These are phyloP conservation scores for Apiospora sp. DNA, from an alignment of 2,329 filamentous ascomycete genomes.

Conservation along the genomic window DNA sequence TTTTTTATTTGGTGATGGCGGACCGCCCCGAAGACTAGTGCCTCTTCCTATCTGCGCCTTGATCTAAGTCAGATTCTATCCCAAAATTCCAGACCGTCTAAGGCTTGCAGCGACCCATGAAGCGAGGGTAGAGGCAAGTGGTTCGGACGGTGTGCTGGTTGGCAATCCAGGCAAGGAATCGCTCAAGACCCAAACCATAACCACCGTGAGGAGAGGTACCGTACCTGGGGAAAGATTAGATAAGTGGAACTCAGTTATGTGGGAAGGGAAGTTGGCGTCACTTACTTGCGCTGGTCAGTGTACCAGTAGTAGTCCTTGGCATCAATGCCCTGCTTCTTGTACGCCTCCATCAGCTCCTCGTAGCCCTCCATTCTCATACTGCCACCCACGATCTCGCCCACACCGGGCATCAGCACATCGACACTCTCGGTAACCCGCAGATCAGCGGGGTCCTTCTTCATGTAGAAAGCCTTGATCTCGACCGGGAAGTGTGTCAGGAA, in stretches of 20 bases:
- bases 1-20: not conserved
- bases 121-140: constrained; percentile 79
- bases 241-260: constrained; percentile 25
- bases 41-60: not conserved
- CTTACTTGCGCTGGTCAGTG: constrained; percentile 93
- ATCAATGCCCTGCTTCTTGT: constrained; percentile 85
- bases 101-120: constrained; percentile 83
- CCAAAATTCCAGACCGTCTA: constrained; percentile 42
- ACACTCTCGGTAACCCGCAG: constrained; percentile 89
- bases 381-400: constrained; percentile 96
- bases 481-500: constrained; percentile 97
- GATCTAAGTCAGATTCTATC: not conserved
- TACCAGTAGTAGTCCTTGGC: constrained; percentile 96
- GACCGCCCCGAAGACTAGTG: not conserved
- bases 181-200: constrained; percentile 91
- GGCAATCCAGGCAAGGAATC: constrained; percentile 71
- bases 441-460: constrained; percentile 87
- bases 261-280: constrained; percentile 36
- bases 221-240: constrained; percentile 64
- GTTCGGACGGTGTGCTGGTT: constrained; percentile 71
- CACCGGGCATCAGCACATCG: constrained; percentile 86
- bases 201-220: constrained; percentile 92
- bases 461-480: constrained; percentile 99
- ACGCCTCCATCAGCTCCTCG: constrained; percentile 88
- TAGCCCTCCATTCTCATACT: constrained; percentile 96